A percentile compares a stretch with the other conserved stretches of the same genome.
Evolutionary conservation across 2,329 filamentous ascomycete species (phyloP).

Genomic region (Akanthomyces lecanii): DNA sequence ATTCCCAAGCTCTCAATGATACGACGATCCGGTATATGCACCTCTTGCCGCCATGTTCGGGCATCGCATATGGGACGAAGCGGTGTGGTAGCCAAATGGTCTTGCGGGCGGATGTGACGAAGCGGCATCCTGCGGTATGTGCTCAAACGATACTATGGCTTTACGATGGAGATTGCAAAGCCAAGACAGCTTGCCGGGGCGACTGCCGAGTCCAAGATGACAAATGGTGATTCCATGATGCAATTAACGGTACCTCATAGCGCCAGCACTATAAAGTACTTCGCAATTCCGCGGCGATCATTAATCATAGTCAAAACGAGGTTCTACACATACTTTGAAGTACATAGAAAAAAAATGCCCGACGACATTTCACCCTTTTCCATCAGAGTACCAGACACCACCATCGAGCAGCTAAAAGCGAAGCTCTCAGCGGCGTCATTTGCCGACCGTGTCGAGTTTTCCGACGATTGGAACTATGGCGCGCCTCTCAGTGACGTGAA

Average conservation of each 20-base stretch:
- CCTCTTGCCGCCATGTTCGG: too few species aligned
- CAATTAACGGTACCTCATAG: background rate
- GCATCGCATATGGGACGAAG: background rate
- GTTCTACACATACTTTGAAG: background rate
- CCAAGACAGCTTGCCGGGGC: background rate
- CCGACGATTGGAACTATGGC: conserved; percentile 32
- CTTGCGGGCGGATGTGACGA: background rate
- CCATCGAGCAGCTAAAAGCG: conserved; percentile 27
- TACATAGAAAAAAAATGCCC: background rate
- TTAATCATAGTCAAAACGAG: too few species aligned
- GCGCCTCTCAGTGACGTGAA: conserved; percentile 30
- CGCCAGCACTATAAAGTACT: background rate
- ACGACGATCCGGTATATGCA: too few species aligned
- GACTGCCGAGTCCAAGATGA: background rate
- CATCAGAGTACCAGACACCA: conserved; percentile 31
- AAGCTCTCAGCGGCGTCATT: conserved; percentile 31
- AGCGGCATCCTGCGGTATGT: background rate
- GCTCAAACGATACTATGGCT: too few species aligned
- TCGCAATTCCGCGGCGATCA: too few species aligned
- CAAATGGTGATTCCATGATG: background rate
- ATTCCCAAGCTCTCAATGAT: too few species aligned
- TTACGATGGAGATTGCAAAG: background rate
- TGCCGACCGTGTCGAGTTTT: conserved; percentile 29
- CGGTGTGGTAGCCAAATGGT: background rate
- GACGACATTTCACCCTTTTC: conserved; percentile 31